These are phyloP conservation scores for Prinsepia uniflora DNA, from an alignment of 306 rosid species.

Conservation along the genomic window DNA sequence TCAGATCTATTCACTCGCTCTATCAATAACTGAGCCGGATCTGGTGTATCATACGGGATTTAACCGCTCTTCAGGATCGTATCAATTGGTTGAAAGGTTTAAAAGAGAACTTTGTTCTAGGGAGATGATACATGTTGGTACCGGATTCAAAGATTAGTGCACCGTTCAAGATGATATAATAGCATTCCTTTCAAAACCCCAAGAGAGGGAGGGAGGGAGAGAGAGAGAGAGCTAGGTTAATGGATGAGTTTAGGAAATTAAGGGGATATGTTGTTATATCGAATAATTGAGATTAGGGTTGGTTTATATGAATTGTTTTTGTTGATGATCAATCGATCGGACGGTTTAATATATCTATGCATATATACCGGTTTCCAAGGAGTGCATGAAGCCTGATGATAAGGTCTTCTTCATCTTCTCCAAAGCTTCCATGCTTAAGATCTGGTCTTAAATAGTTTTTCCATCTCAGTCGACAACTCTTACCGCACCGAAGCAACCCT, in stretches of 20 bases:
- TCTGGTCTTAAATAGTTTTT: constrained; percentile 44
- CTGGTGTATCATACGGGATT: no score
- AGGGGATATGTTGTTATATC: not conserved
- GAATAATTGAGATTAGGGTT: not conserved
- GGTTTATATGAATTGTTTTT: not conserved
- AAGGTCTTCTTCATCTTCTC: constrained; percentile 51
- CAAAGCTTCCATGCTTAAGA: constrained; percentile 40
- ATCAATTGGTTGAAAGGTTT: no score
- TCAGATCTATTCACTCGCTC: no score
- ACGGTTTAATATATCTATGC: not conserved
- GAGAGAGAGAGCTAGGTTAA: not conserved
- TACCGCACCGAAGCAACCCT: constrained; percentile 50
- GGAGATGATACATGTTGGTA: no score
- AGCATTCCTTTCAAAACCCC: no score
- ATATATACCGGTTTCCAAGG: constrained; percentile 46
- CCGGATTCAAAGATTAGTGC: no score
- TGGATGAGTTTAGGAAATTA: not conserved
- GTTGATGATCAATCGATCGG: no score
- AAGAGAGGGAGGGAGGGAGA: no score
- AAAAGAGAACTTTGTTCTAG: no score
- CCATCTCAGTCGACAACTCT: constrained; percentile 51
- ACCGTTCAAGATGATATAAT: no score
- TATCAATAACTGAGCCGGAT: no score
- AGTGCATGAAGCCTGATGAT: constrained; percentile 56
- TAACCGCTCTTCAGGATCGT: no score